Base-by-base conservation (phyloP, 2,329 filamentous ascomycete genomes). In the Exophiala alcalophila region DNA sequence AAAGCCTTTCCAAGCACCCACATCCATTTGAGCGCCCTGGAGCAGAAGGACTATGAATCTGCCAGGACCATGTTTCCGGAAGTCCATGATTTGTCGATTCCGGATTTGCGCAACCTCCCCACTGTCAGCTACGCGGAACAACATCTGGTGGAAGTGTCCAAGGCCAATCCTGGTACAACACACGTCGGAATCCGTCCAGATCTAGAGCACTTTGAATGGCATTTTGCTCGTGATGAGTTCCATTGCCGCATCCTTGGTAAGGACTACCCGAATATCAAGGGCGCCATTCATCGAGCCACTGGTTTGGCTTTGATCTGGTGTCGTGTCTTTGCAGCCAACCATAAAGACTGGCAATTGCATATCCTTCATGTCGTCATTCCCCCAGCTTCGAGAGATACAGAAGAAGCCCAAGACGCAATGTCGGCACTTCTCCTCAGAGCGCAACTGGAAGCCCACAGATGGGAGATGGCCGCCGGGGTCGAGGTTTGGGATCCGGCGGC, bases 401-500 rank as follows among this genome's bases (percentile, higher is more conserved):
- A 35, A 21, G 43, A 40, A 6, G 30, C 30, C 6, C 36, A 39
- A 23, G 25, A 16, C 3, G 71, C 72, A 1, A 72, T 94, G 46
- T 70, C 73, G 25, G 76, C 77, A 2, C 73, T 95, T 18, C 61
- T 94, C 30, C 64, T 68, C 28, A 69, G 81, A 30, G 89, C 88
- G 4, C 80, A 83, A 57, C 65, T 66, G 6, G 80, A 94, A 64
- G 90, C 90, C 2, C 65, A 71, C 3, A 71, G 78, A 43, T 94
- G 86, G 84, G 69, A 76, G 30, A 79, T 87, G 67, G 32, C 15
- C 6, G 71, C 73, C 27, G 73, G 78, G 31, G 78, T 95, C 3
- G 77, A 89, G 61, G 70, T 91, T 37, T 97, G 91, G 91, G 94
- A 92, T 59, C 89, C 90, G 0, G 76, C 75, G 3, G 68, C 76